Base-by-base conservation (phyloP, 169 alveolate species). In the Eimeria zaria region DNA sequence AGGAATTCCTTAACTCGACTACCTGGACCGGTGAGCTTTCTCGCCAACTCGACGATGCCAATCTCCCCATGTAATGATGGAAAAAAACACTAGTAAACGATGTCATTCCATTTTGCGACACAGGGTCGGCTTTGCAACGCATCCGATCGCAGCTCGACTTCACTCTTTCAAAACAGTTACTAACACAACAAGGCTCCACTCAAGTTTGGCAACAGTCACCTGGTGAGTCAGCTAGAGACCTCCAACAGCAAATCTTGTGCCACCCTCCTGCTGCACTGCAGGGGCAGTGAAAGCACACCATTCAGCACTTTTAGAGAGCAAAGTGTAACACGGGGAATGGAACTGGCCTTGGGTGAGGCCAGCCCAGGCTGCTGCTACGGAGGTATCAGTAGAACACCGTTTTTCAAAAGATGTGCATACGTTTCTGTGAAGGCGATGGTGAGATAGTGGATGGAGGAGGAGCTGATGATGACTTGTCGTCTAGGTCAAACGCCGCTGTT, bases 21-120 rank as follows among this genome's bases (percentile, higher is more conserved):
- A 87, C 94, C 53, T 87, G 94, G 94, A 87, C 94, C 33, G 94
- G 94, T 87, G 44, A 36, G 94, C 69, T 64, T 11, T n/a, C 83
- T 60, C n/a, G 27, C 0, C 18, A 84, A 27, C 36, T 11, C 48
- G 71, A 24, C 33, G 71, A 24, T 80, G 60, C 5, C 20, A 39
- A 39, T 39, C 78, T 33, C 7, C 12, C 48, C 36, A 18, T 20
- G 30, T 20, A 36, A 9, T 71, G 9, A 33, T 24, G 51, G 44
- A 3, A 27, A 27, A 22, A 78, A 51, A 27, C 48, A 0, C 67
- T n/a, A 22, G 14, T 48, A 48, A 80, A 33, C 30, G 30, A 3
- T 5, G 12, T n/a, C 11, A 51, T 12, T 48, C n/a, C 51, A 51
- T 48, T 30, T 27, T 58, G 78, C 46, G 41, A n/a, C 67, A 22